Evolutionary conservation across 2,329 filamentous ascomycete species (phyloP).

Genomic region (Phyllosticta ampelicida): DNA sequence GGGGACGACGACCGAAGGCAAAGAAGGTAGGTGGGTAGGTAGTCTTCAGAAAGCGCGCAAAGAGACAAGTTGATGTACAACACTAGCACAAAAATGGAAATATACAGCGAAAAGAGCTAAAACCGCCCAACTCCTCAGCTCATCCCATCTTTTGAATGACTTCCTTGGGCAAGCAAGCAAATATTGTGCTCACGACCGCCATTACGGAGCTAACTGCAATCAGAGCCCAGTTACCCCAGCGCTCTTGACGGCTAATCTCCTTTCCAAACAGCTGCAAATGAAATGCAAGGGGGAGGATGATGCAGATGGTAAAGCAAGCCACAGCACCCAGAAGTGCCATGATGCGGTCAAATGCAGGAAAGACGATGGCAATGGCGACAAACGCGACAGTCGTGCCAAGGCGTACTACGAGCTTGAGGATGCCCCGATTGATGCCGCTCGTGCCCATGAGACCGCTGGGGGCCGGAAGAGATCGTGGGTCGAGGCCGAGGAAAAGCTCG

Average conservation of each 20-base stretch:
- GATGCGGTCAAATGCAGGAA: constrained; percentile 77
- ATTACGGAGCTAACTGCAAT: constrained; percentile 59
- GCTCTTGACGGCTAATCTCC: constrained; percentile 55
- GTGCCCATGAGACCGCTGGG: constrained; percentile 41
- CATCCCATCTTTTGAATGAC: constrained; percentile 35
- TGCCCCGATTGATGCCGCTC: constrained; percentile 45
- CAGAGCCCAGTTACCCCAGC: constrained; percentile 54
- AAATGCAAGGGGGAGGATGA: constrained; percentile 80
- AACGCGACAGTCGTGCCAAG: constrained; percentile 60
- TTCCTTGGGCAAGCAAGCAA: constrained; percentile 76
- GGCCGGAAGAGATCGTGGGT: constrained; percentile 43
- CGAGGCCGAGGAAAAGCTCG: constrained; percentile 70
- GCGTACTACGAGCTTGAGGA: constrained; percentile 52
- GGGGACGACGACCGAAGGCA: neutral
- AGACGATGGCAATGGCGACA: constrained; percentile 60
- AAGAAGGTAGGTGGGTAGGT: neutral
- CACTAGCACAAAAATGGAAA: neutral
- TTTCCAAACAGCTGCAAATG: constrained; percentile 80
- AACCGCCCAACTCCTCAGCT: neutral
- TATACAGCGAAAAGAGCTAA: neutral
- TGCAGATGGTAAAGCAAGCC: constrained; percentile 86
- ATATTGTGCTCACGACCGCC: constrained; percentile 69
- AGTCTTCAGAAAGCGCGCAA: neutral
- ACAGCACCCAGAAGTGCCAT: constrained; percentile 86
- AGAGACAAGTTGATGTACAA: neutral